These are phyloP conservation scores for Lindgomyces ingoldianus DNA, from an alignment of 495 filamentous ascomycete species.

Conservation along the genomic window DNA sequence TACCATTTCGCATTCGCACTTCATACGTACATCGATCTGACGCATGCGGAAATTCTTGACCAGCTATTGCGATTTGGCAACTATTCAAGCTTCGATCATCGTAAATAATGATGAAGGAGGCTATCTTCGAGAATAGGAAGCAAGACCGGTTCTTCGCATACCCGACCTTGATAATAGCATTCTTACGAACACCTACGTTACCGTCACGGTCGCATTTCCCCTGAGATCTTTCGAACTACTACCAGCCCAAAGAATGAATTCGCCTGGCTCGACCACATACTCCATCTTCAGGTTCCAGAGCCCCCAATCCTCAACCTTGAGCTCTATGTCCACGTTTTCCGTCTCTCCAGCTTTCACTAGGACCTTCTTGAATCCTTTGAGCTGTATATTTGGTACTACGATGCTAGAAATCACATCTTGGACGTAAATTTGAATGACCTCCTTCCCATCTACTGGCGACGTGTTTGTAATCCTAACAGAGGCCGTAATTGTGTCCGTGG, in stretches of 20 bases:
- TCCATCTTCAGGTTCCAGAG: constrained; percentile 44
- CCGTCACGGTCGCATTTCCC: constrained; percentile 57
- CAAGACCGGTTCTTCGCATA: too few relatives aligned
- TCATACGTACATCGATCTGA: too few relatives aligned
- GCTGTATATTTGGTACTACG: constrained; percentile 70
- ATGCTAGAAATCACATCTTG: constrained; percentile 44
- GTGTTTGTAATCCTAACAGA: constrained; percentile 68
- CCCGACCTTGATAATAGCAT: too few relatives aligned
- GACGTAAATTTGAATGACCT: constrained; percentile 81
- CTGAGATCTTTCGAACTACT: constrained; percentile 58
- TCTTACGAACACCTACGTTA: constrained; percentile 41
- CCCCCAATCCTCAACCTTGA: constrained; percentile 52
- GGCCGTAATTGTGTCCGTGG: constrained; percentile 48
- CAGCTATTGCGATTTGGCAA: too few relatives aligned
- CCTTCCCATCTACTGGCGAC: constrained; percentile 63
- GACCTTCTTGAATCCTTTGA: constrained; percentile 81
- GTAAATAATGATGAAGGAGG: too few relatives aligned
- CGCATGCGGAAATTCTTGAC: too few relatives aligned
- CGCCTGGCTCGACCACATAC: constrained; percentile 62
- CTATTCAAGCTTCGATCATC: too few relatives aligned
- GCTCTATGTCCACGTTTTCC: constrained; percentile 61
- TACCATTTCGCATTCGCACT: too few relatives aligned
- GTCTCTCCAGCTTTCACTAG: constrained; percentile 68
- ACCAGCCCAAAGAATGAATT: constrained; percentile 61
- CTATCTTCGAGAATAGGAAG: too few relatives aligned